Evolutionary conservation across 176 grass and related monocot genomes (phyloP).

Genomic region (Zea luxurians): DNA sequence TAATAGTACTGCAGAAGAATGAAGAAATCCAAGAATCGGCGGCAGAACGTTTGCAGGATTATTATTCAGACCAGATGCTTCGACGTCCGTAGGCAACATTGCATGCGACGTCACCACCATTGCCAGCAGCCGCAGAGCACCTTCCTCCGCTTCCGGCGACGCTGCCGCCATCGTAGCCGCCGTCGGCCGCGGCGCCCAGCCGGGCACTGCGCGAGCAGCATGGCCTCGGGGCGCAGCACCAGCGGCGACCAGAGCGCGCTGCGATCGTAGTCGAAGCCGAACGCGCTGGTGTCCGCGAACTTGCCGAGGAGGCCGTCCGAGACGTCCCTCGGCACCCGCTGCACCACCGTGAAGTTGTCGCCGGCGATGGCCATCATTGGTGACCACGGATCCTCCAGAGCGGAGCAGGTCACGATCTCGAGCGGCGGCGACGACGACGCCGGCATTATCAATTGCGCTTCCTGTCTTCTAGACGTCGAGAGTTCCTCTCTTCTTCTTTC

Average conservation of each 20-base stretch:
- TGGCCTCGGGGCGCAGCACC: slow-evolving; percentile 50
- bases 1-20: not conserved
- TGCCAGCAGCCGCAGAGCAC: slow-evolving; percentile 37
- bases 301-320: slow-evolving; percentile 68
- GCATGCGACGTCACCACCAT: not conserved
- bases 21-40: not conserved
- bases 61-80: not conserved
- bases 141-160: slow-evolving; percentile 42
- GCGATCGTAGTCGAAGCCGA: slow-evolving; percentile 79
- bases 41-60: not conserved
- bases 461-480: too few species aligned
- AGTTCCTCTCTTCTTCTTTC: too few species aligned
- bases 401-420: slow-evolving; percentile 30
- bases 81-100: not conserved
- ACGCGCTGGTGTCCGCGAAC: slow-evolving; percentile 77
- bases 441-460: not conserved
- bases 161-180: not conserved
- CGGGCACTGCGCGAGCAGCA: slow-evolving; percentile 41
- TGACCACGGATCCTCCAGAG: not conserved
- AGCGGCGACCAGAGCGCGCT: slow-evolving; percentile 88
- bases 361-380: not conserved
- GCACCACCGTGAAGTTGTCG: slow-evolving; percentile 10
- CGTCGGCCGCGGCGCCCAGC: not conserved
- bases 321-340: slow-evolving; percentile 62
- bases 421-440: slow-evolving; percentile 20